phyloP scores from a whole-genome alignment of 768 basidiomycete species.

The Xanthoconium purpureum region DNA sequence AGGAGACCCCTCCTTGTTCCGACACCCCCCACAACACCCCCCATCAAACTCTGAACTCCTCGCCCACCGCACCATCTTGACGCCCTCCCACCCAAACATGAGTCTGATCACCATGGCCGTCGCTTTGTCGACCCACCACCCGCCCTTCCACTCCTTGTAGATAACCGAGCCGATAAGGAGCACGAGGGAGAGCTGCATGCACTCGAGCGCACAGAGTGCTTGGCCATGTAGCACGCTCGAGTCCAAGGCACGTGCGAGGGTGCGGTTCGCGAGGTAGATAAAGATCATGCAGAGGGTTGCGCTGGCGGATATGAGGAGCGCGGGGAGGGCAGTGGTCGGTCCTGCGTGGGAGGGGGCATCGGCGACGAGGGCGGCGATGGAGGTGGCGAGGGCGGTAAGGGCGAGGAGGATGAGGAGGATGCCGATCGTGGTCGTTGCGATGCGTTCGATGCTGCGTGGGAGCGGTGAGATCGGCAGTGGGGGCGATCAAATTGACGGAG shows the following conservation, averaged over 20 bases:
- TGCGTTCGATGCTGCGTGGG: conserved; percentile 34
- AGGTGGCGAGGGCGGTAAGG: too few species aligned
- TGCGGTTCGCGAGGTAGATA: conserved; percentile 44
- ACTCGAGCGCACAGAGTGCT: conserved; percentile 43
- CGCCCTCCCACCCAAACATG: conserved; percentile 10
- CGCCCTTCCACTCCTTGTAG: conserved; percentile 38
- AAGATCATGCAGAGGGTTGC: conserved; percentile 38
- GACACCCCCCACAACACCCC: conserved; percentile 31
- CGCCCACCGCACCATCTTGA: conserved; percentile 33
- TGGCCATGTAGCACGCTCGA: conserved; percentile 44
- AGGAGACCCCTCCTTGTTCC: not conserved
- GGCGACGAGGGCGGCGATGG: conserved; percentile 35
- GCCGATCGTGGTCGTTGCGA: conserved; percentile 36
- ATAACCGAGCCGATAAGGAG: conserved; percentile 41
- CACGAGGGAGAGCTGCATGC: conserved; percentile 41
- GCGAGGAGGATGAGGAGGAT: too few species aligned
- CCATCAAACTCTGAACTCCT: conserved; percentile 32
- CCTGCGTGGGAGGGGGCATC: conserved; percentile 35
- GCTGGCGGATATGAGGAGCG: conserved; percentile 42
- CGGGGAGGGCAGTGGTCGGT: conserved; percentile 37
- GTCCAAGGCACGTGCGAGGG: conserved; percentile 40
- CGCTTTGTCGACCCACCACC: conserved; percentile 40
- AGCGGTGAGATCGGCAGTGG: not conserved
- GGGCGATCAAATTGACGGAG: too few species aligned
- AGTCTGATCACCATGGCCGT: conserved; percentile 3